Evolutionary conservation across 2,329 filamentous ascomycete genomes (phyloP).

Genomic region (Pseudonectria foliicola): DNA sequence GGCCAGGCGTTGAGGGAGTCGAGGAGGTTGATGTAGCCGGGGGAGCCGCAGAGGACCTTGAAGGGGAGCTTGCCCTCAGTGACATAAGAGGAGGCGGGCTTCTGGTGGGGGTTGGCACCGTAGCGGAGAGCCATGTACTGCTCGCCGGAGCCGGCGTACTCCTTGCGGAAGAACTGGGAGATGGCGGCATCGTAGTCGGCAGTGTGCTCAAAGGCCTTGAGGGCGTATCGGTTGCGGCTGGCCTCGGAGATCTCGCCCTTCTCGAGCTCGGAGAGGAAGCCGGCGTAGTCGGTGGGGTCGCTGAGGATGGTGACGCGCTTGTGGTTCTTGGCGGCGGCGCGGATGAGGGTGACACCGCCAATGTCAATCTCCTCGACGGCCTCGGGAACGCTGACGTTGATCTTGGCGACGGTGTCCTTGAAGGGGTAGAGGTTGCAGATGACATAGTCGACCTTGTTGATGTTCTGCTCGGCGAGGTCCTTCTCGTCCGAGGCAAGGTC

Average conservation of each 20-base stretch:
- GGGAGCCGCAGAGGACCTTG: conserved; percentile 82
- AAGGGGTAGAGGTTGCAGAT: conserved; percentile 99
- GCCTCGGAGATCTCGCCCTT: conserved; percentile 78
- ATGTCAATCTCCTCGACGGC: conserved; percentile 99
- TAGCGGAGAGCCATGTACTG: conserved; percentile 86
- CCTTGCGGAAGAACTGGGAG: conserved; percentile 93
- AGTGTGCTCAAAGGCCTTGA: conserved; percentile 98
- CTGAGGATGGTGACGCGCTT: conserved; percentile 90
- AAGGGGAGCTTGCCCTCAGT: conserved; percentile 74
- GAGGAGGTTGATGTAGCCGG: conserved; percentile 95
- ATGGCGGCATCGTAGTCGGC: conserved; percentile 95
- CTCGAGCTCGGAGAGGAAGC: conserved; percentile 87
- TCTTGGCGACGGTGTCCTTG: conserved; percentile 95
- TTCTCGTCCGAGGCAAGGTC: conserved; percentile 94
- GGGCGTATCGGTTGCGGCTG: conserved; percentile 80
- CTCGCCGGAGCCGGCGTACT: conserved; percentile 79
- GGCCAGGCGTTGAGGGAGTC: conserved; percentile 97
- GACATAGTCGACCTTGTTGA: conserved; percentile 90
- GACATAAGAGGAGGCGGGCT: conserved; percentile 82
- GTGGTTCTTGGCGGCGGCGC: conserved; percentile 98
- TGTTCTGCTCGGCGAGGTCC: conserved; percentile 90
- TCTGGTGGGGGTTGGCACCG: conserved; percentile 96
- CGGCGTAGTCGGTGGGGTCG: conserved; percentile 87
- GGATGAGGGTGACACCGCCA: conserved; percentile 90
- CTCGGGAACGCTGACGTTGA: conserved; percentile 93